Conservation (phyloP, 148 eudicot genomes). For the Oxyria digyna region DNA sequence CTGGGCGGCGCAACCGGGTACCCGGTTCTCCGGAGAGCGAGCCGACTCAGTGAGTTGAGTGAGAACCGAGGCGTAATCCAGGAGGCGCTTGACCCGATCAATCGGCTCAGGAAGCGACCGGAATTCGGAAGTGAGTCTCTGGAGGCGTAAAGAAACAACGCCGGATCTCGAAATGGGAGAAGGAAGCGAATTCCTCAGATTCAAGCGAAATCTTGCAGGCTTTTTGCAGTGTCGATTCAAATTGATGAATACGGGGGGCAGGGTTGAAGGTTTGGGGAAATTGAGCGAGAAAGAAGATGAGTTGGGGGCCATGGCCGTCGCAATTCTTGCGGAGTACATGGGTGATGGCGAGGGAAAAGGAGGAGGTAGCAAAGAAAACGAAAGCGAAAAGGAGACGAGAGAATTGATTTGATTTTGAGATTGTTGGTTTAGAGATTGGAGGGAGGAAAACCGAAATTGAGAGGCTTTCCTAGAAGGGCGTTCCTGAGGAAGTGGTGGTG, state of each 20-base stretch:
- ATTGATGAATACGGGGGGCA: background rate
- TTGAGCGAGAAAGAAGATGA: background rate
- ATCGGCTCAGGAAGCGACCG: constrained; percentile 46
- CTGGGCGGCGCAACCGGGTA: constrained; percentile 68
- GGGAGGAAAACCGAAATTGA: background rate
- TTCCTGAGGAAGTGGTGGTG: background rate
- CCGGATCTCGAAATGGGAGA: constrained; percentile 10
- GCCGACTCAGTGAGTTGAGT: constrained; percentile 35
- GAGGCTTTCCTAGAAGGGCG: background rate
- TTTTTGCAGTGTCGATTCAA: background rate
- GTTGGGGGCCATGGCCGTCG: background rate
- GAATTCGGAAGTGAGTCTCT: constrained; percentile 42
- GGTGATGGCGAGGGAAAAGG: background rate
- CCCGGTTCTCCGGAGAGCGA: constrained; percentile 43
- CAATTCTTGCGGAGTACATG: background rate
- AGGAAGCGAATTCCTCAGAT: background rate
- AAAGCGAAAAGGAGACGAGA: background rate
- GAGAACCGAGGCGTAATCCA: constrained; percentile 40
- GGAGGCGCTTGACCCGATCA: constrained; percentile 58
- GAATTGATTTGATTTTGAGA: background rate
- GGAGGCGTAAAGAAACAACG: constrained; percentile 24
- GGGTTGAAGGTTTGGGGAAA: background rate
- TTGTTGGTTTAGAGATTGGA: background rate
- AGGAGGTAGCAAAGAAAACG: background rate
- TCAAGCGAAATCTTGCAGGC: background rate